These are phyloP conservation scores for Torulaspora microellipsoides DNA, from an alignment of 805 yeast species.

Conservation along the genomic window DNA sequence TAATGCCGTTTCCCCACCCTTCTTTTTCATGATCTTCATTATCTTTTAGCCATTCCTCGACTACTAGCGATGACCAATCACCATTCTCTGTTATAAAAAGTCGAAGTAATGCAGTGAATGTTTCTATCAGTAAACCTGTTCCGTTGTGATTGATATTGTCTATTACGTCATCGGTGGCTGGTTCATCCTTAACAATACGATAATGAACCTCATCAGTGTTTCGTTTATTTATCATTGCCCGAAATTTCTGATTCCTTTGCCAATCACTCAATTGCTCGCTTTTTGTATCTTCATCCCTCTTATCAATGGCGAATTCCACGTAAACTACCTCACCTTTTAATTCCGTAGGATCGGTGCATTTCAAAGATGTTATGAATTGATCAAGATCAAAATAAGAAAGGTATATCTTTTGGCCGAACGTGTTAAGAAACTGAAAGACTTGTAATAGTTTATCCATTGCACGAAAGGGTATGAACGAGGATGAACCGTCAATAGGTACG, in stretches of 20 bases:
- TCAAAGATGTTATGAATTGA: slow-evolving; percentile 28
- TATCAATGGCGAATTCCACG: slow-evolving; percentile 8
- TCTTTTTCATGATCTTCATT: slow-evolving; percentile 4
- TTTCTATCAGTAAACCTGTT: slow-evolving; percentile 26
- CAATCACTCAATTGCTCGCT: slow-evolving; percentile 18
- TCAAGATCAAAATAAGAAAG: slow-evolving; percentile 29
- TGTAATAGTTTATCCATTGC: slow-evolving; percentile 26
- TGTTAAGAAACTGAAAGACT: slow-evolving; percentile 30
- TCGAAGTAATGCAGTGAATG: slow-evolving; percentile 28
- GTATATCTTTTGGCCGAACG: slow-evolving; percentile 25
- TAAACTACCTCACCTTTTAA: slow-evolving; percentile 27
- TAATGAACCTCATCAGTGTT: slow-evolving; percentile 13
- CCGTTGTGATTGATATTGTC: slow-evolving; percentile 27
- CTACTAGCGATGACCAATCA: slow-evolving; percentile 30
- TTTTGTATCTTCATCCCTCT: slow-evolving; percentile 3
- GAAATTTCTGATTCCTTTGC: slow-evolving; percentile 20
- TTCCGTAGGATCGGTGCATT: slow-evolving; percentile 29
- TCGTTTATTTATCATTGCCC: slow-evolving; percentile 14
- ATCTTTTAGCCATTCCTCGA: slow-evolving; percentile 30
- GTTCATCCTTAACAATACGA: slow-evolving; percentile 17
- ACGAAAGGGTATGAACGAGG: slow-evolving; percentile 9
- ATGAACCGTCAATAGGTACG: slow-evolving; percentile 9
- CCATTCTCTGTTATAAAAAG: slow-evolving; percentile 33
- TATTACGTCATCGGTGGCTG: slow-evolving; percentile 25
- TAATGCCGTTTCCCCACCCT: slow-evolving; percentile 19